Percentiles rank a stretch among this genome's conserved stretches.
These are phyloP conservation scores for Leishmania arabica DNA, from an alignment of 208 protist species.

Conservation along the genomic window DNA sequence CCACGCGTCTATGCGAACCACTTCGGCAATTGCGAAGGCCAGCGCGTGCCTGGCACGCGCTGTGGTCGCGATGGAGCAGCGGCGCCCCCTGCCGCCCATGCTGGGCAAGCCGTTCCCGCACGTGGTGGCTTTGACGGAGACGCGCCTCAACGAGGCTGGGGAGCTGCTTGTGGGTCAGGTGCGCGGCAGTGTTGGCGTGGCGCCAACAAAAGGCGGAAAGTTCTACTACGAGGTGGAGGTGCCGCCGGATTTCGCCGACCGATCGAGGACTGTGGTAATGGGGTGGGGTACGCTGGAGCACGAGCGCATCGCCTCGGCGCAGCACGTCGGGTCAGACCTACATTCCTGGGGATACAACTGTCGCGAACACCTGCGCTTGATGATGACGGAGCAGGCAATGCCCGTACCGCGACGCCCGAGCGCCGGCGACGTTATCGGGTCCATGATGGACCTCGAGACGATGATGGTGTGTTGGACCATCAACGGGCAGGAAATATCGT, in stretches of 20 bases:
- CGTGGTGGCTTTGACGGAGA: slow-evolving; percentile 71
- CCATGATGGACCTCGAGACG: slow-evolving; percentile 77
- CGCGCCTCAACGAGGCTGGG: slow-evolving; percentile 65
- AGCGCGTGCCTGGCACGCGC: slow-evolving; percentile 57
- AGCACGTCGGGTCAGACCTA: slow-evolving; percentile 86
- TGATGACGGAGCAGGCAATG: slow-evolving; percentile 73
- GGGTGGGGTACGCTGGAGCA: slow-evolving; percentile 91
- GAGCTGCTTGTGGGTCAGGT: slow-evolving; percentile 85
- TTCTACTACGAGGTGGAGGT: slow-evolving; percentile 89
- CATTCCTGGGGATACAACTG: slow-evolving; percentile 93
- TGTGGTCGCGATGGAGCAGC: slow-evolving; percentile 61
- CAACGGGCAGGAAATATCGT: slow-evolving; percentile 82
- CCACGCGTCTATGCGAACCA: slow-evolving; percentile 43
- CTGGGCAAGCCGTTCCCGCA: slow-evolving; percentile 64
- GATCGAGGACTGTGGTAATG: slow-evolving; percentile 60
- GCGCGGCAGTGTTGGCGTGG: slow-evolving; percentile 75
- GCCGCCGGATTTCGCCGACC: slow-evolving; percentile 53
- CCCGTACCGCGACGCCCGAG: slow-evolving; percentile 41
- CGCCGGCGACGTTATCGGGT: slow-evolving; percentile 80
- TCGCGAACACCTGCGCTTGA: slow-evolving; percentile 67
- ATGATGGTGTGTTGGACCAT: slow-evolving; percentile 90
- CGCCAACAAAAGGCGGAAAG: slow-evolving; percentile 53
- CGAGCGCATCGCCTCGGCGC: slow-evolving; percentile 70
- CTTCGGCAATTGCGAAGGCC: slow-evolving; percentile 47
- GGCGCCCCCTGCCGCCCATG: slow-evolving; percentile 48